Evolutionary conservation across 2,329 filamentous ascomycete genomes (phyloP).

Genomic region (Fusarium devonianum): DNA sequence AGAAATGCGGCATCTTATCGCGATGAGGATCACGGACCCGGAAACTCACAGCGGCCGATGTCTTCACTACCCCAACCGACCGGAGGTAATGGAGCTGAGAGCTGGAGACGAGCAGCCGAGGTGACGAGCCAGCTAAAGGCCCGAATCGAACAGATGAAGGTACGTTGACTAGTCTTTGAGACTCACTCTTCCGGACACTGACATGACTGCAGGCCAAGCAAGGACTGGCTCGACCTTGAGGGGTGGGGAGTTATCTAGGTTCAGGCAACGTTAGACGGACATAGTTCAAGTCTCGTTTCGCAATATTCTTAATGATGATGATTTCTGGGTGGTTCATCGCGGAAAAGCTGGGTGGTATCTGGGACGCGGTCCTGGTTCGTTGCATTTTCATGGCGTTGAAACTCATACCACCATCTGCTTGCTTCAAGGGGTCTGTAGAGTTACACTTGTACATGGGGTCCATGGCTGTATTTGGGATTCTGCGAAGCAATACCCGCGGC

Average conservation of each 20-base stretch:
- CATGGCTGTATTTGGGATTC: slow-evolving; percentile 34
- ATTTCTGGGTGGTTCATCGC: slow-evolving; percentile 32
- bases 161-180: slow-evolving; percentile 41
- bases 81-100: slow-evolving; percentile 64
- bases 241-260: slow-evolving; percentile 11
- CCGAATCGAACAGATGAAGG: slow-evolving; percentile 98
- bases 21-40: slow-evolving; percentile 46
- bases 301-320: slow-evolving; percentile 35
- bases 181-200: not conserved
- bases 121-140: slow-evolving; percentile 98
- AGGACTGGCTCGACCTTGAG: slow-evolving; percentile 55
- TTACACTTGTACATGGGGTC: slow-evolving; percentile 31
- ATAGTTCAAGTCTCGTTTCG: slow-evolving; percentile 11
- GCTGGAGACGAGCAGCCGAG: slow-evolving; percentile 96
- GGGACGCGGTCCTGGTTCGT: slow-evolving; percentile 34
- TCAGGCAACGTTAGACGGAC: not conserved
- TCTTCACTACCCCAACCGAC: slow-evolving; percentile 48
- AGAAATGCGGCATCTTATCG: slow-evolving; percentile 48
- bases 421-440: slow-evolving; percentile 32
- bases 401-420: slow-evolving; percentile 39
- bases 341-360: slow-evolving; percentile 36
- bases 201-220: slow-evolving; percentile 54
- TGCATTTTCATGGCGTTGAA: slow-evolving; percentile 44
- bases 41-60: slow-evolving; percentile 44
- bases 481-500: slow-evolving; percentile 35